A percentile compares a stretch with the other conserved stretches of the same genome.
phyloP scores from a whole-genome alignment of 2,329 filamentous ascomycete genomes.

The Sclerotinia borealis region DNA sequence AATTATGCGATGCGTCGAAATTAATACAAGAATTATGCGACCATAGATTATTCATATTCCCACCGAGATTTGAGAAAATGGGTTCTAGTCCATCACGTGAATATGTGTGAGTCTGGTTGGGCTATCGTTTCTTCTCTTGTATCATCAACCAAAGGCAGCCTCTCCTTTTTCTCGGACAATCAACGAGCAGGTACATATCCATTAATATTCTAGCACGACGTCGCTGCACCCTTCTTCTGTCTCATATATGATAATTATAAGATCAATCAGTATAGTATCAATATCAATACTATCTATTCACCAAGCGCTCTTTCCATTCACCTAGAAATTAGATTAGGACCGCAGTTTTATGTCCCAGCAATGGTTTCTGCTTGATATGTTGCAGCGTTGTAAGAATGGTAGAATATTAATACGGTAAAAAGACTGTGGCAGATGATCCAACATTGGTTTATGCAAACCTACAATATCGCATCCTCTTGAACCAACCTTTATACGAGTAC shows the following conservation, averaged over 20 bases:
- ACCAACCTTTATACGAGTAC: neutral
- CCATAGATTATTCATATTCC: no score
- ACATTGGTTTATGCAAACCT: neutral
- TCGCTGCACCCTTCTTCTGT: conserved; percentile 2
- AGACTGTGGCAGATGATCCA: neutral
- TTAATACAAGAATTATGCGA: no score
- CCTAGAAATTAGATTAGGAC: no score
- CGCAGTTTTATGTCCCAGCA: no score
- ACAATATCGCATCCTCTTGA: neutral
- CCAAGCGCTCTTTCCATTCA: neutral
- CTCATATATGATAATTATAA: neutral
- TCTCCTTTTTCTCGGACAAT: neutral
- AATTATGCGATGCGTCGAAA: no score
- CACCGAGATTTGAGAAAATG: no score
- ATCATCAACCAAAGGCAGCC: neutral
- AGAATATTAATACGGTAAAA: neutral
- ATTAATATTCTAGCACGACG: neutral
- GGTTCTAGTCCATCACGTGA: neutral
- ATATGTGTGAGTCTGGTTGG: neutral
- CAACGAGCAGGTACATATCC: neutral
- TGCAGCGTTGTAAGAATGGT: no score
- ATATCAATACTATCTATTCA: neutral
- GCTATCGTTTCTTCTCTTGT: neutral
- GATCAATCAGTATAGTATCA: neutral
- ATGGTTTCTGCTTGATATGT: no score